Percentiles rank a stretch among this genome's conserved stretches.
These are phyloP conservation scores for Linnemannia exigua DNA, from an alignment of 192 early-diverging fungal species.

Conservation along the genomic window DNA sequence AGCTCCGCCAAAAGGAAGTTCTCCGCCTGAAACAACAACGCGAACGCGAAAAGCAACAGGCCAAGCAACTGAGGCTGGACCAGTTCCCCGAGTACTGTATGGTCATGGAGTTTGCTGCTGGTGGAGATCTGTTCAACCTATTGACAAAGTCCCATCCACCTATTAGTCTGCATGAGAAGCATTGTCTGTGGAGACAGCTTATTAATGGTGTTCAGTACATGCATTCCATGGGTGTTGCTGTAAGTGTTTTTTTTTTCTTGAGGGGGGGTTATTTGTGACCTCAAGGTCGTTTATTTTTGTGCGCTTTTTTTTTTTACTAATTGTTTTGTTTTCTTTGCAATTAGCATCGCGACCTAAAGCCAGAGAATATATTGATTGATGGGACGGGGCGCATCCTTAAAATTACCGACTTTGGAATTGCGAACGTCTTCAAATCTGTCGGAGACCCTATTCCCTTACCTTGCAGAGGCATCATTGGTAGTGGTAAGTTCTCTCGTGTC, in stretches of 20 bases:
- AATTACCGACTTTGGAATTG: constrained; percentile 88
- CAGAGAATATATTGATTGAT: constrained; percentile 84
- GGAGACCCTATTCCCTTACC: constrained; percentile 71
- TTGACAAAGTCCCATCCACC: constrained; percentile 67
- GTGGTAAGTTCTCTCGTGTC: constrained; percentile 51
- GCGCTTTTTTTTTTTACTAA: neutral
- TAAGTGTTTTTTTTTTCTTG: constrained; percentile 13
- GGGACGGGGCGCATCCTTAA: constrained; percentile 71
- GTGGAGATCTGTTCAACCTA: constrained; percentile 81
- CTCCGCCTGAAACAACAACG: constrained; percentile 36
- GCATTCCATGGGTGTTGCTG: constrained; percentile 80
- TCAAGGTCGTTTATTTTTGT: too few relatives aligned
- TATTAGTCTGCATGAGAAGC: constrained; percentile 61
- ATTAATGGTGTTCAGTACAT: constrained; percentile 79
- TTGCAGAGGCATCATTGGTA: constrained; percentile 81
- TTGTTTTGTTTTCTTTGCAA: neutral
- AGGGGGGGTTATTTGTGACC: too few relatives aligned
- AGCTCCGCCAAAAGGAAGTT: constrained; percentile 27
- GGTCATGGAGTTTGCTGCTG: constrained; percentile 87
- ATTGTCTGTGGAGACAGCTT: constrained; percentile 81
- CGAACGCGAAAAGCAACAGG: constrained; percentile 20
- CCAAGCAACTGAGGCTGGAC: constrained; percentile 57
- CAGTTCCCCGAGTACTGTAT: constrained; percentile 66
- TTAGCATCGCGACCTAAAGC: constrained; percentile 81
- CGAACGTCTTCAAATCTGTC: constrained; percentile 75